A percentile compares a stretch with the other conserved stretches of the same genome.
Conservation (phyloP, 148 eudicot genomes). For the Persicaria tinctoria region DNA sequence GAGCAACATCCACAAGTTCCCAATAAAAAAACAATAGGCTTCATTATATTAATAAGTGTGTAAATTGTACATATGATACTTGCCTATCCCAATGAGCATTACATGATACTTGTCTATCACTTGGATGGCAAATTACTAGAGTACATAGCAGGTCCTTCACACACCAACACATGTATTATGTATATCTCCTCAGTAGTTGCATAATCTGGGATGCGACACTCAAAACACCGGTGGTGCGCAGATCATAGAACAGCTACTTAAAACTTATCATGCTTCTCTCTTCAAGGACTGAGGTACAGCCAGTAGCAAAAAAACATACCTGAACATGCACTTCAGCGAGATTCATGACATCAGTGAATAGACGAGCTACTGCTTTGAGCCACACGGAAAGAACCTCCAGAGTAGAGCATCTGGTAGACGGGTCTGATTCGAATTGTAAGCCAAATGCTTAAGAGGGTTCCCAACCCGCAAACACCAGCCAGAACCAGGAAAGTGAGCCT, state of each 20-base stretch:
- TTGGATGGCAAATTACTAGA: neutral
- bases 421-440: slow-evolving; percentile 69
- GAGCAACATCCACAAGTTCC: neutral
- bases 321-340: neutral
- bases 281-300: neutral
- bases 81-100: neutral
- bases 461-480: slow-evolving; percentile 66
- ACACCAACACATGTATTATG: neutral
- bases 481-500: slow-evolving; percentile 71
- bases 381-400: slow-evolving; percentile 69
- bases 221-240: neutral
- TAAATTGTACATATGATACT: slow-evolving; percentile 1
- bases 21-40: neutral
- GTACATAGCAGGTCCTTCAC: slow-evolving; percentile 2
- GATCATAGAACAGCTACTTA: neutral
- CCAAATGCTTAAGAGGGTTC: slow-evolving; percentile 53
- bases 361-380: slow-evolving; percentile 20
- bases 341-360: neutral
- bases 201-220: neutral
- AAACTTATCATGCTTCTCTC: neutral
- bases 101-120: slow-evolving; percentile 5
- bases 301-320: neutral
- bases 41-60: neutral
- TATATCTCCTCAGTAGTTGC: neutral
- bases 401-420: slow-evolving; percentile 86